Evolutionary conservation across 2,329 filamentous ascomycete genomes (phyloP).

Genomic region (Nectriaceae sp.): DNA sequence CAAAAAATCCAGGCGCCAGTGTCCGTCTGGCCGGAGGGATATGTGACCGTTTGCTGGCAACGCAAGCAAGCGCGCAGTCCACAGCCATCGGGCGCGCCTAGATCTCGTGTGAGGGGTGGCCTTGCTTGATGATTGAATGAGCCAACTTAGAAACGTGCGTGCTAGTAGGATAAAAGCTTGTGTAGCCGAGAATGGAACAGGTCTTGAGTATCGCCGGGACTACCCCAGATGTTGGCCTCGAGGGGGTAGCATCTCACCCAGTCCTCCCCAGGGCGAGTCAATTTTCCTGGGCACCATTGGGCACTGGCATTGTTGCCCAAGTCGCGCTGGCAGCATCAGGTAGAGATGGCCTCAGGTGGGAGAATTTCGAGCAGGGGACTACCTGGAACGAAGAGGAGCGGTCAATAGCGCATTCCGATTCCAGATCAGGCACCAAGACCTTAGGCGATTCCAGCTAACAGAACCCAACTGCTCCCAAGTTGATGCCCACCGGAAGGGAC

Average conservation of each 20-base stretch:
- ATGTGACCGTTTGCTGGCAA: slow-evolving; percentile 22
- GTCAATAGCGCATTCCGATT: slow-evolving; percentile 31
- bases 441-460: slow-evolving; percentile 25
- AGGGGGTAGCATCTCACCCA: slow-evolving; percentile 18
- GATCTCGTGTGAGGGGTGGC: slow-evolving; percentile 25
- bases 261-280: slow-evolving; percentile 19
- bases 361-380: slow-evolving; percentile 34
- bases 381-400: slow-evolving; percentile 36
- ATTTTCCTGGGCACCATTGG: slow-evolving; percentile 32
- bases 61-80: slow-evolving; percentile 27
- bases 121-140: slow-evolving; percentile 18
- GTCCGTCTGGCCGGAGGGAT: slow-evolving; percentile 14
- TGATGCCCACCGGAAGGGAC: slow-evolving; percentile 28
- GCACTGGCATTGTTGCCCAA: slow-evolving; percentile 38
- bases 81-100: slow-evolving; percentile 20
- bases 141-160: slow-evolving; percentile 10
- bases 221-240: slow-evolving; percentile 31
- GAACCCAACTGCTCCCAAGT: slow-evolving; percentile 28
- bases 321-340: slow-evolving; percentile 29
- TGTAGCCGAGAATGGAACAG: slow-evolving; percentile 18
- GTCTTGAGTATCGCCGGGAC: slow-evolving; percentile 18
- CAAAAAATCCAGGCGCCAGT: slow-evolving; percentile 23
- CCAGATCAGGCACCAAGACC: slow-evolving; percentile 31
- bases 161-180: slow-evolving; percentile 5
- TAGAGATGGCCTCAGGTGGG: slow-evolving; percentile 31